phyloP scores from a whole-genome alignment of 495 filamentous ascomycete species.

The Hamigera avellanea region DNA sequence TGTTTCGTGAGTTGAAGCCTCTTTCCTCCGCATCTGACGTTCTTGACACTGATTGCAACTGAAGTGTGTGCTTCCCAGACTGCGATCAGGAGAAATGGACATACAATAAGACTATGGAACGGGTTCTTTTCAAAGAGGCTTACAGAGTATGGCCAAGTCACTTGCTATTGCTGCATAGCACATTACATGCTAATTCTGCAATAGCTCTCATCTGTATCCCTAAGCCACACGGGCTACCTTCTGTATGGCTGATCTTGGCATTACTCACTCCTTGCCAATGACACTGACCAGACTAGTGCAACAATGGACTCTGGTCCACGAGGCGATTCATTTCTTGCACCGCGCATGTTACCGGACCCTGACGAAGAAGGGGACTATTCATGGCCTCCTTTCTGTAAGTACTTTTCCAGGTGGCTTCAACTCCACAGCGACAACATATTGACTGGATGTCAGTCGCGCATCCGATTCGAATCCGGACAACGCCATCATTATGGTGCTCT shows the following conservation, averaged over 20 bases:
- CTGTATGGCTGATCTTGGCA: conserved; percentile 15
- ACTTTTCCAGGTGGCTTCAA: neutral
- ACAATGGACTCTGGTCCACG: conserved; percentile 29
- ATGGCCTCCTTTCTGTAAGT: conserved; percentile 21
- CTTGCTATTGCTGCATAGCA: neutral
- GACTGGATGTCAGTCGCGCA: conserved; percentile 12
- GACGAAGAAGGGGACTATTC: conserved; percentile 23
- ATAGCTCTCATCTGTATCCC: conserved; percentile 28
- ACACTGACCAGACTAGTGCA: conserved; percentile 16
- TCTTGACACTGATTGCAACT: conserved; percentile 3
- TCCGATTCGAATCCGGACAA: conserved; percentile 17
- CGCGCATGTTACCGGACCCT: conserved; percentile 23
- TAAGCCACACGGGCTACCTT: conserved; percentile 27
- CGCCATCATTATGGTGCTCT: conserved; percentile 25
- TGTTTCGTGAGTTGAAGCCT: conserved; percentile 20
- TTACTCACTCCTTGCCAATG: neutral
- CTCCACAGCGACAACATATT: too few relatives aligned
- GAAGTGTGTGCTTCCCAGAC: conserved; percentile 28
- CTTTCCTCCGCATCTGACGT: neutral
- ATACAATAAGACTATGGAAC: conserved; percentile 27
- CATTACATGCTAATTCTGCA: neutral
- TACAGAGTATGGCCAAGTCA: conserved; percentile 17
- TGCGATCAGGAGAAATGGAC: conserved; percentile 22
- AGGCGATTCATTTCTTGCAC: conserved; percentile 24
- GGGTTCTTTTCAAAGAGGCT: conserved; percentile 21